Evolutionary conservation across 805 yeast genomes (phyloP).

Genomic region (Metschnikowia lachancei): DNA sequence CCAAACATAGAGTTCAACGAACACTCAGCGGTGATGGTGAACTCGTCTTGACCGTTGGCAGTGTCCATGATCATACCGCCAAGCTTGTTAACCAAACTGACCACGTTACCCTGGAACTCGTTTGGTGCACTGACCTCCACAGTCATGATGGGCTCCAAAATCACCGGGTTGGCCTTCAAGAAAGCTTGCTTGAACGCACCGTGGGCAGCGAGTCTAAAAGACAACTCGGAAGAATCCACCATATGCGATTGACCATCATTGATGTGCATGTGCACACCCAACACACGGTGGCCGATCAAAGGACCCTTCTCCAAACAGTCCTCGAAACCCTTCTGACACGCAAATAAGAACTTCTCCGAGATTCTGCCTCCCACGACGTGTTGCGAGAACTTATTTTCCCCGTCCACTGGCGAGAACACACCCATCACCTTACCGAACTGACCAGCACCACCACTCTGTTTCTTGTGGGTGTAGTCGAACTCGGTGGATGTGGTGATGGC

Average conservation of each 20-base stretch:
- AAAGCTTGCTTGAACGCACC: constrained; percentile 93
- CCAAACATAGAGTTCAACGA: constrained; percentile 97
- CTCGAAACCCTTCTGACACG: constrained; percentile 93
- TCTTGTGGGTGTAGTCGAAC: constrained; percentile 94
- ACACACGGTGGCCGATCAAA: constrained; percentile 86
- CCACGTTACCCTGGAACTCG: constrained; percentile 93
- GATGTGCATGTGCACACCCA: constrained; percentile 89
- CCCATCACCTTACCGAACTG: constrained; percentile 98
- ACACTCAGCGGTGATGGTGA: constrained; percentile 90
- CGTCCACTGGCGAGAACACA: constrained; percentile 59
- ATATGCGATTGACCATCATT: constrained; percentile 97
- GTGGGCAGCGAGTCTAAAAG: constrained; percentile 89
- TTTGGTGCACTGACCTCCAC: constrained; percentile 91
- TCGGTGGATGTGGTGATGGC: constrained; percentile 69
- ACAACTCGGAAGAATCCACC: constrained; percentile 94
- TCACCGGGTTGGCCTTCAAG: constrained; percentile 75
- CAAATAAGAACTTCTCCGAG: constrained; percentile 89
- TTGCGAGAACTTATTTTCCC: constrained; percentile 74
- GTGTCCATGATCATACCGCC: constrained; percentile 93
- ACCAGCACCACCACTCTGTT: constrained; percentile 99
- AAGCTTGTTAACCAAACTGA: constrained; percentile 86
- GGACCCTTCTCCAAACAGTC: constrained; percentile 97
- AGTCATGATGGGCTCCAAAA: constrained; percentile 94
- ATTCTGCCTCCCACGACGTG: constrained; percentile 96
- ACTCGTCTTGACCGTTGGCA: constrained; percentile 91